Evolutionary conservation across 257 asterid genomes (phyloP), one percentile per base, ranked within the genome.

Genomic region (Jacaranda mimosifolia): DNA sequence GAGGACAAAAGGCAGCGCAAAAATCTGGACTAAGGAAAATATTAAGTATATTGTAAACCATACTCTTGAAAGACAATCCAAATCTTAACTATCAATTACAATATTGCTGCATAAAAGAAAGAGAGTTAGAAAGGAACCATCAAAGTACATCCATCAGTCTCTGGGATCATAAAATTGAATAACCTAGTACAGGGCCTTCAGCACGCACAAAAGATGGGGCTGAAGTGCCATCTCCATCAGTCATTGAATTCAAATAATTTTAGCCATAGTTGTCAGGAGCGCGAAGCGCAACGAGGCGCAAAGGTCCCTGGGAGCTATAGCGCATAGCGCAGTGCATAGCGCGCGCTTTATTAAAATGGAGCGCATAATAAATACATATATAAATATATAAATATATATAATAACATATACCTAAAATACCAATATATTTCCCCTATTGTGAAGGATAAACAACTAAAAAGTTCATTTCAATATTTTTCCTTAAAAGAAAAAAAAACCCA

Each of bases 101-200:
- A 14, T 9, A 48, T 68, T 78, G 49, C 56, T 21, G 76, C 12
- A 38, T 17, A 17, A 70, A 63, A 52, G 13, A 51, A 15, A 43
- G 69, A 77, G n/a, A 77, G 80, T 3, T 63, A 52, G 67, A 52
- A 65, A 48, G 53, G 14, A 62, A 68, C 65, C 72, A 66, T 53
- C 12, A 40, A 58, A 72, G 36, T 40, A 74, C 43, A 57, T 42
- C 51, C 67, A 65, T 45, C 63, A 43, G 72, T 49, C 73, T 48
- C 39, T 11, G 18, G 39, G 49, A 68, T 68, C 42, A 39, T 59
- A 53, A 62, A 21, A 46, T 60, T 7, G 39, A 77, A 45, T 57
- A 40, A 42, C 56, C 68, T 12, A 64, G 7, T 14, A n/a, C 56
- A 48, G 46, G 38, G 72, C 71, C 62, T 71, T 64, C 68, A 70